Base-by-base conservation (phyloP, 2,329 filamentous ascomycete species). In the Diaporthe citri region DNA sequence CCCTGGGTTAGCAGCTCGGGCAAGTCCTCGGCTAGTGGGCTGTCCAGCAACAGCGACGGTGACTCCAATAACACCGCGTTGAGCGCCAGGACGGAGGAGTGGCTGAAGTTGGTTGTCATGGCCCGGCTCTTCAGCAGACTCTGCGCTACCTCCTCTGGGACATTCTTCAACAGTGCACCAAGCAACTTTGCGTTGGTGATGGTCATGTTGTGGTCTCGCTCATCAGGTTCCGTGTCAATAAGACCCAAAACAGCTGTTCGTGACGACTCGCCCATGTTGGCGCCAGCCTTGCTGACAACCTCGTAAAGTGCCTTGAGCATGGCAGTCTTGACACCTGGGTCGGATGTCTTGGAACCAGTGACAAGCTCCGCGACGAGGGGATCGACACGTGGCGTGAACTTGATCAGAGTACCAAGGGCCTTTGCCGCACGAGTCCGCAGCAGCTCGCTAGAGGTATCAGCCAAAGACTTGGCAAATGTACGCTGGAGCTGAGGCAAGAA, bases 271-370 rank as follows among this genome's bases (percentile, higher is more conserved):
- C 94, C 96, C 97, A 99, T 99, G 84, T 96, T 98, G 74, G 89
- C 89, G 72, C 97, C 97, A 25, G 96, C 96, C 85, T 98, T 98
- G 87, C 95, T 96, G 76, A 99, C 93, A 41, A 99, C 97, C 82
- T 98, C 96, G 82, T 97, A 98, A 60, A 99, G 86, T 4, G 97
- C 97, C 87, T 97, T 98, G 80, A 99, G 89, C 97, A 99, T 99
- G 39, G 97, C 97, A 78, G 94, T 97, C 84, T 92, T 94, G 77
- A 99, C 97, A 60, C 96, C 96, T 8, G 91, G 82, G 81, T 98
- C 96, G 2, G 91, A 86, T 0, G 97, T 98, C 87, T 96, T 98
- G 36, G 95, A 97, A 62, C 97, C 97, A n/a, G 97, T 94, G 28
- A 98, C 95, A 64, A 99, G 89, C 85, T 99, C 97, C 76, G 90